Base-by-base conservation (phyloP, 1,139 yeast species). In the Geotrichum carabidarum region DNA sequence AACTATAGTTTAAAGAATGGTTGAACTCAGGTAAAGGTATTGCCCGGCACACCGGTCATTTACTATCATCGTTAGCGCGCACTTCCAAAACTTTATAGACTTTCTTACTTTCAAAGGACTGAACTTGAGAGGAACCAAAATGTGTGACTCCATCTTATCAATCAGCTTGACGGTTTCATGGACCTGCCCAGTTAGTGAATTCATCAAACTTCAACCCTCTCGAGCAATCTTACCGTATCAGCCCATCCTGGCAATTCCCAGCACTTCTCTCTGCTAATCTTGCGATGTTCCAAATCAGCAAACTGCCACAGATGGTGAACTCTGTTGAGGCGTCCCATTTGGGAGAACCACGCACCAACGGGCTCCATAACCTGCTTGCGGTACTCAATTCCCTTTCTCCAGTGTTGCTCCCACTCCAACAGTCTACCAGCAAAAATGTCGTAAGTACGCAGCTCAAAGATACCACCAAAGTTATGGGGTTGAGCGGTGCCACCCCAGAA, bases 401-500 rank as follows among this genome's bases (percentile, higher is more conserved):
- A 73, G 57, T 70, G 68, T 35, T 65, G 63, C 53, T 74, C 77
- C 77, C 77, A 73, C 53, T 73, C 76, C 14, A 72, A 62, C 45
- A 73, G 65, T 35, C 67, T 63, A 8, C 77, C 77, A 1, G 77
- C 73, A 54, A 65, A 64, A 45, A 73, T 62, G 40, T 70, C 71
- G 58, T 73, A 73, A 30, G 71, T 61, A 44, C 77, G 66, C 30
- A 74, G 66, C 63, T 73, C 77, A 55, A 73, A 73, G 38, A 73
- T 62, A 6, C 77, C 77, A 15, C 77, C 77, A 17, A 71, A 66
- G 32, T 62, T 58, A 31, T 71, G 72, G 6, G 77, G 77, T 1
- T 73, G 66, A 1, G 76, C 73, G 2, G 76, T 74, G 14, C 76
- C 76, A 15, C 76, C 76, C 77, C 77, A 74, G 62, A 74, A 73